phyloP scores from a whole-genome alignment of 2,329 filamentous ascomycete species.

The Phyllosticta citriasiana region DNA sequence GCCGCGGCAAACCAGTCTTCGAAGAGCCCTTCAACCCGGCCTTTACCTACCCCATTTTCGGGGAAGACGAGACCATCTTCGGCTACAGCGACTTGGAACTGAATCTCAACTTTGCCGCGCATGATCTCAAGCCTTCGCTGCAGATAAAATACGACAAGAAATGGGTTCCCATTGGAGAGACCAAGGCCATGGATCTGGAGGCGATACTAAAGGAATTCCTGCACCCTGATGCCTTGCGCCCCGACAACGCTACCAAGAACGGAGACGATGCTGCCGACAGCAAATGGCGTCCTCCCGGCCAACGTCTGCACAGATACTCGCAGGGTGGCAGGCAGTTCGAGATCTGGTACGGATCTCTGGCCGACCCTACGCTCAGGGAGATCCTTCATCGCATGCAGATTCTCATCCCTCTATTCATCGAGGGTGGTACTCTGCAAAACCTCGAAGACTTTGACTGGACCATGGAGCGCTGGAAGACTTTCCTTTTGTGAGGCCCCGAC shows the following conservation, averaged over 20 bases:
- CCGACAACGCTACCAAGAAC: neutral
- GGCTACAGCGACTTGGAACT: slow-evolving; percentile 78
- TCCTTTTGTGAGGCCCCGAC: slow-evolving; percentile 47
- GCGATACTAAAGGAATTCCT: slow-evolving; percentile 53
- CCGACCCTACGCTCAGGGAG: slow-evolving; percentile 57
- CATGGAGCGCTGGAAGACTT: slow-evolving; percentile 80
- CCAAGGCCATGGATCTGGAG: slow-evolving; percentile 58
- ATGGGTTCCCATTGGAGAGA: slow-evolving; percentile 57
- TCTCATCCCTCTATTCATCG: slow-evolving; percentile 77
- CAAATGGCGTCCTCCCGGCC: slow-evolving; percentile 63
- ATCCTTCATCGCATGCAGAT: slow-evolving; percentile 76
- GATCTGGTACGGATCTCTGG: slow-evolving; percentile 71
- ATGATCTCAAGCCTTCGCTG: slow-evolving; percentile 71
- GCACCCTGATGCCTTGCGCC: slow-evolving; percentile 47
- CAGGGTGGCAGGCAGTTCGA: slow-evolving; percentile 59
- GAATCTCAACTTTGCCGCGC: slow-evolving; percentile 56
- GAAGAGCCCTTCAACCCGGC: slow-evolving; percentile 65
- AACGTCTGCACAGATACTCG: slow-evolving; percentile 55
- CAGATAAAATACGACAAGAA: slow-evolving; percentile 62
- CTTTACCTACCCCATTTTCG: slow-evolving; percentile 88
- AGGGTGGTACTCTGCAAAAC: slow-evolving; percentile 73
- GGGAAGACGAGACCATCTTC: slow-evolving; percentile 84
- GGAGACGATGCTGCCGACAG: slow-evolving; percentile 32
- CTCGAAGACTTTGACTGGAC: slow-evolving; percentile 61
- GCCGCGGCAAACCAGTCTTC: slow-evolving; percentile 31